A percentile compares a stretch with the other conserved stretches of the same genome.
These are phyloP conservation scores for Jacaranda mimosifolia DNA, from an alignment of 257 asterid species.

Conservation along the genomic window DNA sequence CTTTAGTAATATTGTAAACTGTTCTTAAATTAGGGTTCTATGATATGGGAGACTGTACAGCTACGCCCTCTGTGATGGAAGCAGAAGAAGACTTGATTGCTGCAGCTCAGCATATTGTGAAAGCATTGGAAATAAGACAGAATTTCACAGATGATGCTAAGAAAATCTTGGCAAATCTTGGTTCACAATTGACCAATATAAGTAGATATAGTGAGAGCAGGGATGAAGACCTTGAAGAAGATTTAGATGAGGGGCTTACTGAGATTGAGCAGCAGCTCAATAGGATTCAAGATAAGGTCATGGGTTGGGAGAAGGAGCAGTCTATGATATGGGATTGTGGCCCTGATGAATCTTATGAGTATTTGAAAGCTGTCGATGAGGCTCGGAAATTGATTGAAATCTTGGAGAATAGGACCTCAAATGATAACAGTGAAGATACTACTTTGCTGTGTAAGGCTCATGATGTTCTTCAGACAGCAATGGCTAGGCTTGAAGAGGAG, in stretches of 20 bases:
- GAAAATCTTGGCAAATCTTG: slow-evolving; percentile 76
- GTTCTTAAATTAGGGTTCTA: slow-evolving; percentile 23
- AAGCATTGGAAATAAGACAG: slow-evolving; percentile 60
- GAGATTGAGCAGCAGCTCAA: slow-evolving; percentile 72
- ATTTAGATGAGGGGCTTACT: slow-evolving; percentile 35
- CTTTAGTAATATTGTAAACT: slow-evolving; percentile 5
- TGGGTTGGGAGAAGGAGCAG: slow-evolving; percentile 77
- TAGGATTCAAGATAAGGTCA: slow-evolving; percentile 61
- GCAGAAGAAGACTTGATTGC: slow-evolving; percentile 79
- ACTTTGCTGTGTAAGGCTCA: slow-evolving; percentile 60
- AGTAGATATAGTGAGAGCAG: slow-evolving; percentile 42
- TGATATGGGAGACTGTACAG: slow-evolving; percentile 67
- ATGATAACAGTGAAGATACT: slow-evolving; percentile 44
- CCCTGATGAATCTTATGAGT: slow-evolving; percentile 70
- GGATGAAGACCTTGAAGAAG: slow-evolving; percentile 35
- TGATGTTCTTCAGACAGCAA: slow-evolving; percentile 81
- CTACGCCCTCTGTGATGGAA: slow-evolving; percentile 53
- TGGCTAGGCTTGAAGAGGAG: slow-evolving; percentile 93
- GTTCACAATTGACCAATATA: slow-evolving; percentile 62
- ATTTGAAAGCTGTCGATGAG: slow-evolving; percentile 74
- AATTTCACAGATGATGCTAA: slow-evolving; percentile 59
- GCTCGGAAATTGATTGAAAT: slow-evolving; percentile 63
- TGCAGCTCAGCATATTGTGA: slow-evolving; percentile 66
- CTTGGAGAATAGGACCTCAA: slow-evolving; percentile 57
- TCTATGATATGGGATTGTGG: slow-evolving; percentile 89